phyloP scores from a whole-genome alignment of 2,329 filamentous ascomycete genomes.

The Alternaria arbusti region DNA sequence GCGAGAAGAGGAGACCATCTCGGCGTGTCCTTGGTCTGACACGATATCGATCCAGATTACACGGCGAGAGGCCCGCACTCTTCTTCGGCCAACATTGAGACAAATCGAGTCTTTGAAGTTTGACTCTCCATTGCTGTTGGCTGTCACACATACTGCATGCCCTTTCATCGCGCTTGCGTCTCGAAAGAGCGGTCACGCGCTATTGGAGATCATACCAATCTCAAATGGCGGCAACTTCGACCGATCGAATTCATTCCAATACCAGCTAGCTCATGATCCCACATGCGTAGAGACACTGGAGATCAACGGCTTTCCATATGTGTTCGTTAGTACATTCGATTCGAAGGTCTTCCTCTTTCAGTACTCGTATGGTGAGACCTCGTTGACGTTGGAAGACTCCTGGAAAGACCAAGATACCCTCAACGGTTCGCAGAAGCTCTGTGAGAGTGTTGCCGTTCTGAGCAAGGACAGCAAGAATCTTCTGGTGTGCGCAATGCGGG shows the following conservation, averaged over 20 bases:
- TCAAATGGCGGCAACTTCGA: constrained; percentile 23
- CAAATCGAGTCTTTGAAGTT: constrained; percentile 25
- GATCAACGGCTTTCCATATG: constrained; percentile 19
- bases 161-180: constrained; percentile 29
- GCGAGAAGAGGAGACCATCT: constrained; percentile 41
- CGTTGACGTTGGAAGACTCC: constrained; percentile 15
- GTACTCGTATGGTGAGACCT: constrained; percentile 7
- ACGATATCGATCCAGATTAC: constrained; percentile 41
- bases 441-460: constrained; percentile 40
- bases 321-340: constrained; percentile 41
- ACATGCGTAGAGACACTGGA: constrained; percentile 44
- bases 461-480: constrained; percentile 9
- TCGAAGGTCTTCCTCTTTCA: constrained; percentile 30
- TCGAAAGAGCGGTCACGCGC: constrained; percentile 24
- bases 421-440: constrained; percentile 23
- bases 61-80: constrained; percentile 27
- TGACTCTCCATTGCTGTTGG: constrained; percentile 25
- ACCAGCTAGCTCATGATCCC: constrained; percentile 33
- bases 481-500: constrained; percentile 47
- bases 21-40: constrained; percentile 30
- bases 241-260: constrained; percentile 5
- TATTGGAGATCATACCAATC: constrained; percentile 32
- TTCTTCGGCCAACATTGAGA: constrained; percentile 27
- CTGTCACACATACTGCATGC: constrained; percentile 20
- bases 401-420: constrained; percentile 4